phyloP scores from a whole-genome alignment of 2,329 filamentous ascomycete genomes.

The Lecanoromycetidae sp. region DNA sequence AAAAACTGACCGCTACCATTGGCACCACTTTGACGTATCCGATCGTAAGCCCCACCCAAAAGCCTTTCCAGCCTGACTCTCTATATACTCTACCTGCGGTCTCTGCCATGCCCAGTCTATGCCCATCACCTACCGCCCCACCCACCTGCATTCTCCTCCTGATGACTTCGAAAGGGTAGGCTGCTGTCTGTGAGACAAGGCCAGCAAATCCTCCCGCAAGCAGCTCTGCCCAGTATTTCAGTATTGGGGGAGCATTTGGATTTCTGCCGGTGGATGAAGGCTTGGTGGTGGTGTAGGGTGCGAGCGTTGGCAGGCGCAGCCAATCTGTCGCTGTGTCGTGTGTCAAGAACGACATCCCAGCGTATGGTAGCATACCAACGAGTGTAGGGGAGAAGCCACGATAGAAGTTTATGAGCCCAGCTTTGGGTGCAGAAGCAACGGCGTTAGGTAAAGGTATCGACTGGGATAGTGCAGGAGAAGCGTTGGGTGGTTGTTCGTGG shows the following conservation, averaged over 20 bases:
- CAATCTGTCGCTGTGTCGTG: constrained; percentile 84
- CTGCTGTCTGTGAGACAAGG: constrained; percentile 77
- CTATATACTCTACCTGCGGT: constrained; percentile 62
- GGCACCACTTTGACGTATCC: constrained; percentile 92
- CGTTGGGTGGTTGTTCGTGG: constrained; percentile 48
- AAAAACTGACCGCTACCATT: constrained; percentile 65
- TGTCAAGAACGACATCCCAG: constrained; percentile 86
- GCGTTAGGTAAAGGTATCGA: constrained; percentile 17
- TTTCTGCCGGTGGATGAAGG: constrained; percentile 34
- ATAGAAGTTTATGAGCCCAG: constrained; percentile 82
- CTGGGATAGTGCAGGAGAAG: constrained; percentile 23
- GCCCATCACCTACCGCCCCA: constrained; percentile 84
- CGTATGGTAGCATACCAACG: constrained; percentile 92
- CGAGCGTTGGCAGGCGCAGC: constrained; percentile 56
- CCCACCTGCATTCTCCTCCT: constrained; percentile 91
- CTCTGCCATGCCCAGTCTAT: constrained; percentile 62
- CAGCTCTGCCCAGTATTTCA: constrained; percentile 80
- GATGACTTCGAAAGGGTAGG: constrained; percentile 89
- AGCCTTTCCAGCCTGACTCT: constrained; percentile 67
- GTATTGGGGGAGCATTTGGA: constrained; percentile 43
- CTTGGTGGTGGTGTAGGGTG: constrained; percentile 66
- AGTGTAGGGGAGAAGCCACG: constrained; percentile 84
- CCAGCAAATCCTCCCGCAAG: constrained; percentile 74
- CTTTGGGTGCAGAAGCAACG: constrained; percentile 44
- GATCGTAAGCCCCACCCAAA: constrained; percentile 86